Conservation (phyloP, 106 monocot genomes). For the Alisma plantagoaquatica region DNA sequence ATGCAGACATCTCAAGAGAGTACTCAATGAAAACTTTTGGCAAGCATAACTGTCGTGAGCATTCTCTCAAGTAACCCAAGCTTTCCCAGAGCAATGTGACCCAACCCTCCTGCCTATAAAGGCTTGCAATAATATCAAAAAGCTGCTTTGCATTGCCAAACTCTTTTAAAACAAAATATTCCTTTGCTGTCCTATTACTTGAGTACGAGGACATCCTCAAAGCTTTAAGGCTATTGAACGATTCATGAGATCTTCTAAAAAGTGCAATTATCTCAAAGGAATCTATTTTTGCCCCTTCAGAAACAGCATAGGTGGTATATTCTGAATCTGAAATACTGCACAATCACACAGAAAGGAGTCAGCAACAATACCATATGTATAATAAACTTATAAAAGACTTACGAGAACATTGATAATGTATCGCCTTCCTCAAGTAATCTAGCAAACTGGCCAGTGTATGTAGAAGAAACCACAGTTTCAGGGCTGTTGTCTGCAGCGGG, state of each 20-base stretch:
- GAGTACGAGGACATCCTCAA: slow-evolving; percentile 63
- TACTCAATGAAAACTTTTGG: slow-evolving; percentile 51
- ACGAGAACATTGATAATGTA: slow-evolving; percentile 45
- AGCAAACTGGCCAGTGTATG: slow-evolving; percentile 57
- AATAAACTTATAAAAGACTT: slow-evolving; percentile 13
- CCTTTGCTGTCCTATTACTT: slow-evolving; percentile 56
- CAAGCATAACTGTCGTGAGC: slow-evolving; percentile 43
- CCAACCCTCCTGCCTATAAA: slow-evolving; percentile 91
- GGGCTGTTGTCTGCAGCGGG: slow-evolving; percentile 21
- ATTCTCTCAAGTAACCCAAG: slow-evolving; percentile 74
- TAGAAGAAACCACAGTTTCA: slow-evolving; percentile 59
- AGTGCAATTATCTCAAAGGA: slow-evolving; percentile 80
- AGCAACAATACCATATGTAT: neutral
- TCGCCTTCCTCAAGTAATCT: slow-evolving; percentile 81
- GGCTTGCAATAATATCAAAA: slow-evolving; percentile 41
- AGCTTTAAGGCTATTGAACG: slow-evolving; percentile 59
- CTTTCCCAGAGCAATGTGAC: slow-evolving; percentile 76
- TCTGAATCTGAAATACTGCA: slow-evolving; percentile 85
- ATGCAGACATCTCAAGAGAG: slow-evolving; percentile 91
- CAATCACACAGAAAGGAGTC: slow-evolving; percentile 3
- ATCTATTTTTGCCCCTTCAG: slow-evolving; percentile 69
- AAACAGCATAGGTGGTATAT: slow-evolving; percentile 47
- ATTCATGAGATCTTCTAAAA: slow-evolving; percentile 68
- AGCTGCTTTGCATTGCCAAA: slow-evolving; percentile 68
- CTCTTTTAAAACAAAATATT: slow-evolving; percentile 53